Conservation (phyloP, 257 asterid genomes). For the Primulina huaijiensis region DNA sequence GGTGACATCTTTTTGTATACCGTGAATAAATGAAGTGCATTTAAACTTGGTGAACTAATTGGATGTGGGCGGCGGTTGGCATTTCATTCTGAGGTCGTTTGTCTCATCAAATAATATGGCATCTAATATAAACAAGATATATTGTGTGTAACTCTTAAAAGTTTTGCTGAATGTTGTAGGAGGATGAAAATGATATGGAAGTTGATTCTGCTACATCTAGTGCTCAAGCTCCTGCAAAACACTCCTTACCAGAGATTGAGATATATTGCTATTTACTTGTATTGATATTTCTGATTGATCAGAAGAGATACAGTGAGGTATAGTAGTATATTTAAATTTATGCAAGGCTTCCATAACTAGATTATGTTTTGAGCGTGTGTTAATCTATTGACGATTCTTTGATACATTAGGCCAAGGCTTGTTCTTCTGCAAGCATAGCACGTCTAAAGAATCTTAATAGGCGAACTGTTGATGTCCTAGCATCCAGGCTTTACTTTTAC, state of each 20-base stretch:
- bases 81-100: conserved; percentile 8
- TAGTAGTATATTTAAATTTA: conserved; percentile 8
- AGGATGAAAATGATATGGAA: conserved; percentile 57
- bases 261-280: conserved; percentile 66
- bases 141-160: conserved; percentile 1
- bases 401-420: conserved; percentile 59
- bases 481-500: conserved; percentile 71
- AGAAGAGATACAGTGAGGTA: conserved; percentile 65
- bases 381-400: conserved; percentile 18
- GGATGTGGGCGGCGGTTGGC: conserved; percentile 9
- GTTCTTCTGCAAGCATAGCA: conserved; percentile 72
- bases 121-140: not conserved
- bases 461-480: conserved; percentile 71
- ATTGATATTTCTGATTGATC: conserved; percentile 62
- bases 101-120: not conserved
- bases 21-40: not conserved
- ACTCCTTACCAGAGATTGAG: conserved; percentile 66
- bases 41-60: not conserved
- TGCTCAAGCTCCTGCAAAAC: conserved; percentile 47
- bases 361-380: conserved; percentile 12
- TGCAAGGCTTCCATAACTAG: conserved; percentile 2
- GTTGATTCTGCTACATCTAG: conserved; percentile 52
- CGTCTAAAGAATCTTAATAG: conserved; percentile 55
- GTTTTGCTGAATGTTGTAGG: conserved; percentile 37
- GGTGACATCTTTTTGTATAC: not conserved